These are phyloP conservation scores for Calocybe cyanea DNA, from an alignment of 768 basidiomycete species.

Conservation along the genomic window DNA sequence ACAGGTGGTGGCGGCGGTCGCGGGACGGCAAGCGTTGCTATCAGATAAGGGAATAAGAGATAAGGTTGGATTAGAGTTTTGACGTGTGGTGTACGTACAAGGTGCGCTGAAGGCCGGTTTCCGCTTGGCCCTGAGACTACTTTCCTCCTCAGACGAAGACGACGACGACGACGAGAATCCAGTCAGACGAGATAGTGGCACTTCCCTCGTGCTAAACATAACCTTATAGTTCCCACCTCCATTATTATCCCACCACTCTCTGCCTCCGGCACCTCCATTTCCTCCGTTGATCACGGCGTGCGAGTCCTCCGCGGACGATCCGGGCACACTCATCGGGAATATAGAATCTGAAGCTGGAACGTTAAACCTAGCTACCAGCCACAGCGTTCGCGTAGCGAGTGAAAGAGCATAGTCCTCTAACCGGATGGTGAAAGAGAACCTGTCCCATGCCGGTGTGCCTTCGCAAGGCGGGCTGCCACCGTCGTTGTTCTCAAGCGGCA, in stretches of 20 bases:
- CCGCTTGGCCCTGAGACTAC: constrained; percentile 1
- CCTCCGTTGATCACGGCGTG: not conserved
- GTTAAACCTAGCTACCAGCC: constrained; percentile 54
- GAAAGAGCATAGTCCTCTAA: constrained; percentile 64
- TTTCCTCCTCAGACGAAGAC: not conserved
- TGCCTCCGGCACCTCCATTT: constrained; percentile 27
- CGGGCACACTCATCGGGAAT: not conserved
- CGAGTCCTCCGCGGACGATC: no score
- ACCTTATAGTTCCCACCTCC: constrained; percentile 72
- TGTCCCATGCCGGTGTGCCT: constrained; percentile 43
- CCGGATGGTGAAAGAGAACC: constrained; percentile 58
- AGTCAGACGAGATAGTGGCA: no score
- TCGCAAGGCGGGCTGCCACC: not conserved
- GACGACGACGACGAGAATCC: not conserved
- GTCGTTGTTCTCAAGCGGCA: not conserved
- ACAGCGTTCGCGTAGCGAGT: constrained; percentile 52
- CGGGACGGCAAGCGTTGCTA: constrained; percentile 3
- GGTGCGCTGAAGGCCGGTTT: constrained; percentile 27
- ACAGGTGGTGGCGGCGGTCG: constrained; percentile 6
- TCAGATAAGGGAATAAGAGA: not conserved
- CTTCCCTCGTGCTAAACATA: constrained; percentile 42
- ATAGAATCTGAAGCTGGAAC: not conserved
- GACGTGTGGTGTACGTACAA: constrained; percentile 20
- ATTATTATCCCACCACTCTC: constrained; percentile 97
- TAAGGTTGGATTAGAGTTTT: no score